Percentiles rank a stretch among this genome's conserved stretches.
phyloP scores from a whole-genome alignment of 371 early-diverging fungal species.

The Dichotomocladium elegans region DNA sequence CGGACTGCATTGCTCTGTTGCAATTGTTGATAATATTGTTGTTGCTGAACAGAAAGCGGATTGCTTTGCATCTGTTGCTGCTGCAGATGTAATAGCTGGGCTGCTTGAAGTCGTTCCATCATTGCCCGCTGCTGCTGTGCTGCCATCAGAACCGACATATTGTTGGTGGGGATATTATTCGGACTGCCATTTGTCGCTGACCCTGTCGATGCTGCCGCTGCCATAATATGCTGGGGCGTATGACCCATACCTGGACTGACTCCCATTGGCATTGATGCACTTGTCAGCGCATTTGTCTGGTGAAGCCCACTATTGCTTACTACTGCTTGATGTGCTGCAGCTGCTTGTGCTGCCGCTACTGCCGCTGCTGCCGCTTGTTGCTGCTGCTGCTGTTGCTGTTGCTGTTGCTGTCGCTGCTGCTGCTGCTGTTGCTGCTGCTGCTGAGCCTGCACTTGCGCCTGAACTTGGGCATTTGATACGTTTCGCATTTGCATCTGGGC shows the following conservation, averaged over 20 bases:
- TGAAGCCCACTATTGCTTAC: too few relatives aligned
- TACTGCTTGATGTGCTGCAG: too few relatives aligned
- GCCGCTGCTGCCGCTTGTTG: background rate
- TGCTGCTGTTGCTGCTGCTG: conserved; percentile 9
- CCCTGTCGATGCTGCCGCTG: too few relatives aligned
- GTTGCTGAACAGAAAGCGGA: conserved; percentile 13
- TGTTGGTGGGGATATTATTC: too few relatives aligned
- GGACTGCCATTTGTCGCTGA: too few relatives aligned
- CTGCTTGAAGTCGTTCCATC: too few relatives aligned
- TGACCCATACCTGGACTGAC: too few relatives aligned
- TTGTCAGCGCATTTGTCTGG: too few relatives aligned
- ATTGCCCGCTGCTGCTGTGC: conserved; percentile 2
- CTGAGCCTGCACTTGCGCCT: conserved; percentile 4
- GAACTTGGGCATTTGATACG: conserved; percentile 16
- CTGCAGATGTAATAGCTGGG: conserved; percentile 6
- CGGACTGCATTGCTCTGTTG: too few relatives aligned
- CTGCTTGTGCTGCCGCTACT: too few relatives aligned
- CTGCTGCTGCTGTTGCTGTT: conserved; percentile 6
- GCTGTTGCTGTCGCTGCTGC: conserved; percentile 9
- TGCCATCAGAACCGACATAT: background rate
- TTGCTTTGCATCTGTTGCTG: conserved; percentile 4
- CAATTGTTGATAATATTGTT: conserved; percentile 14
- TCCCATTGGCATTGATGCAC: too few relatives aligned
- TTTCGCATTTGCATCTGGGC: conserved; percentile 38
- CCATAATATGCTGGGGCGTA: too few relatives aligned